phyloP scores from a whole-genome alignment of 345 rosid species.

The Sonneratia alba region DNA sequence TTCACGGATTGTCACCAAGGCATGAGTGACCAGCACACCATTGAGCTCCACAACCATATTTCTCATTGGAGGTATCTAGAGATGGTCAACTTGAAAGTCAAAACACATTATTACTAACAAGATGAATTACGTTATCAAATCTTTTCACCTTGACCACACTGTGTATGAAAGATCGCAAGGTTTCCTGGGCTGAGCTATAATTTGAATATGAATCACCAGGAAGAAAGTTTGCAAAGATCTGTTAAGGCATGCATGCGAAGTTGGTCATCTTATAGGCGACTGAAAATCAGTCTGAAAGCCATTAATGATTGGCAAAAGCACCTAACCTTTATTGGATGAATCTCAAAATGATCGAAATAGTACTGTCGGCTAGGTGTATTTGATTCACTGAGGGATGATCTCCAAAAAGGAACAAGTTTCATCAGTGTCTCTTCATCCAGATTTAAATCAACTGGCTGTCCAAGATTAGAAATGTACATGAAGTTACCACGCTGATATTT shows the following conservation, averaged over 20 bases:
- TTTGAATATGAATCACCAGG: conserved; percentile 82
- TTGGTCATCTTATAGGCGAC: conserved; percentile 11
- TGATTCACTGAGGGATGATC: conserved; percentile 69
- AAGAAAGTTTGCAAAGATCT: conserved; percentile 76
- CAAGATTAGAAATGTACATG: conserved; percentile 12
- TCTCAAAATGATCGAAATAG: conserved; percentile 89
- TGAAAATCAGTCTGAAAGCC: conserved; percentile 2
- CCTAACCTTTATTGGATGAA: conserved; percentile 87
- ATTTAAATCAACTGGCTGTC: conserved; percentile 80
- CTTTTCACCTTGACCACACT: conserved; percentile 74
- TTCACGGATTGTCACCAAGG: conserved; percentile 74
- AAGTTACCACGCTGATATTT: conserved; percentile 3
- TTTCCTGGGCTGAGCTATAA: conserved; percentile 84
- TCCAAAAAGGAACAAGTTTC: conserved; percentile 82
- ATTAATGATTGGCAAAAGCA: conserved; percentile 5
- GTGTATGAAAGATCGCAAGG: conserved; percentile 78
- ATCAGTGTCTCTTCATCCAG: conserved; percentile 84
- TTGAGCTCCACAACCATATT: conserved; percentile 87
- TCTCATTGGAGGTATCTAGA: conserved; percentile 75
- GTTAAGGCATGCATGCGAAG: conserved; percentile 12
- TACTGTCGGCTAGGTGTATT: conserved; percentile 58
- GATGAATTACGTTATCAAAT: neutral
- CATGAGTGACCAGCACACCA: conserved; percentile 87
- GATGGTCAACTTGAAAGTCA: conserved; percentile 9
- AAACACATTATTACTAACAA: conserved; percentile 10